phyloP scores from a whole-genome alignment of 2,329 filamentous ascomycete genomes.

The Raffaelea arxii region DNA sequence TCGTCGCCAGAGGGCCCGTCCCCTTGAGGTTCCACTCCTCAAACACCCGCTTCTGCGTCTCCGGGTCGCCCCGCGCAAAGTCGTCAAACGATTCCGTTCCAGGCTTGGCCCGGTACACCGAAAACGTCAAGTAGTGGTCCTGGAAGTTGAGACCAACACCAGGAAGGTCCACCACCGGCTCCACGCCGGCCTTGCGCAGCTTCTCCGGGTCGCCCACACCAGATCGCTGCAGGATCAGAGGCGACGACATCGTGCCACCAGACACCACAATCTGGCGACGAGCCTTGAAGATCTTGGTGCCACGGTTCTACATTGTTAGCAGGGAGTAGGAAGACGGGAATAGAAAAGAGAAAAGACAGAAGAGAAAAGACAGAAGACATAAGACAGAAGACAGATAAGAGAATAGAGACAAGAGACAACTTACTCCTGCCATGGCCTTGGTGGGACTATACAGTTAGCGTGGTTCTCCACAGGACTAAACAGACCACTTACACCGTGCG shows the following conservation, averaged over 20 bases:
- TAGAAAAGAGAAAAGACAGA: background rate
- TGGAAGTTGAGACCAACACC: slow-evolving; percentile 71
- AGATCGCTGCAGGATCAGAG: slow-evolving; percentile 65
- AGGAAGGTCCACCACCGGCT: slow-evolving; percentile 60
- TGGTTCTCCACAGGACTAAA: background rate
- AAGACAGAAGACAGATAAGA: background rate
- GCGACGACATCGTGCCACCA: slow-evolving; percentile 63
- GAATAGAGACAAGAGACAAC: background rate
- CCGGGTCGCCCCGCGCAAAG: slow-evolving; percentile 64
- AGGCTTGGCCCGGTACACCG: slow-evolving; percentile 62
- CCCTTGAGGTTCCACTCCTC: slow-evolving; percentile 73
- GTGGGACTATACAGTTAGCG: slow-evolving; percentile 32
- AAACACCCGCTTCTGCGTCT: slow-evolving; percentile 62
- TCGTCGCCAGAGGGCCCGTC: slow-evolving; percentile 67
- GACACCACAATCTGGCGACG: slow-evolving; percentile 67
- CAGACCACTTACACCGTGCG: slow-evolving; percentile 44
- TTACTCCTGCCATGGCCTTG: slow-evolving; percentile 31
- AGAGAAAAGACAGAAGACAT: background rate
- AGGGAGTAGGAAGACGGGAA: background rate
- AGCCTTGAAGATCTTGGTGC: slow-evolving; percentile 47
- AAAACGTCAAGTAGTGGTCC: slow-evolving; percentile 65
- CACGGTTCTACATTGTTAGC: slow-evolving; percentile 31
- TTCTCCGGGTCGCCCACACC: slow-evolving; percentile 66
- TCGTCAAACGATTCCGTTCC: slow-evolving; percentile 72
- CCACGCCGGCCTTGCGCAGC: slow-evolving; percentile 56